Evolutionary conservation across 2,329 filamentous ascomycete genomes (phyloP), one percentile per base, ranked within the genome.

Genomic region (Myriangium duriaei): DNA sequence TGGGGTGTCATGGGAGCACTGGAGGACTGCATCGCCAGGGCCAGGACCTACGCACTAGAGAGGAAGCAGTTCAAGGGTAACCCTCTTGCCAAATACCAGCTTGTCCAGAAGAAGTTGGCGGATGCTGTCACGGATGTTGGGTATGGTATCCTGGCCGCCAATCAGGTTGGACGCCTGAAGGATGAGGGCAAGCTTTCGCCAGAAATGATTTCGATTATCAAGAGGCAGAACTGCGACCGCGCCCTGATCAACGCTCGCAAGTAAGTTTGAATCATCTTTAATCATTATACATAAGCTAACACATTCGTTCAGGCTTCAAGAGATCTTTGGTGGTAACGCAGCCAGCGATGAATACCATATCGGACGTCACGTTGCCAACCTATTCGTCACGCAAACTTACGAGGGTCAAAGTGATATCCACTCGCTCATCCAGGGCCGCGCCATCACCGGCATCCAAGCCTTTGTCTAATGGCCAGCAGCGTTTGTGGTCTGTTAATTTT

Each of bases 361-460:
- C 53, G 91, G 85, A 11, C 76, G 91, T 46, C 91, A 96, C 64
- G 91, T 95, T 42, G 80, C 88, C 40, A 98, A 98, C 59, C 61
- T 98, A 46, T 98, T 92, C 60, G 91, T 98, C 37, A 92, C 88
- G 39, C 88, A 96, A 65, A 96, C 88, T 2, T 98, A 98, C 51
- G 91, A 98, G 64, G 91, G 91, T 14, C 91, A 96, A 63, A 95
- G 87, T 55, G 91, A 96, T 62, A 96, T 96, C 56, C 91, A 96
- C 60, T 76, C 61, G 37, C 52, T 71, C 45, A 72, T 69, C 34
- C 54, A 69, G 32, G 61, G 67, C 32, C 57, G 67, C 42, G 67
- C 67, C 34, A 69, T 70, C 39, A 70, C 67, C 24, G 81, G 83
- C 14, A 64, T 88, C 15, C 84, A 91, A 60, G 83, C 82, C 5